Percentiles rank a stretch among this genome's conserved stretches.
Conservation (phyloP, 2,329 filamentous ascomycete species). For the Sarocladium oryzae region DNA sequence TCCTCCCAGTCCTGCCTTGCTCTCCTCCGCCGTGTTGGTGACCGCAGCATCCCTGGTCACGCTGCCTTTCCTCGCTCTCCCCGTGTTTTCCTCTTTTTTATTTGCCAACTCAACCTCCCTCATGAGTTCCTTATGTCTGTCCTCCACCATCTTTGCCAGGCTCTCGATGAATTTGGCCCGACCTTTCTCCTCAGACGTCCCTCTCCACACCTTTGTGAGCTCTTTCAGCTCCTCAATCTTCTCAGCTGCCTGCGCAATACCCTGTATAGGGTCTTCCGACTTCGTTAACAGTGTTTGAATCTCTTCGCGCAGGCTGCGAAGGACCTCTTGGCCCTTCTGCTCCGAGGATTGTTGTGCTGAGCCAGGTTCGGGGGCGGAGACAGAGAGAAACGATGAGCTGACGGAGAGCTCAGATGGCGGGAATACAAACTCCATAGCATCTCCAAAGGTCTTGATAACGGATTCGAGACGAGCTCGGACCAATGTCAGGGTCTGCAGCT, state of each 20-base stretch:
- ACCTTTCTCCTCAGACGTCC: conserved; percentile 91
- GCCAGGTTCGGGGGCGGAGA: conserved; percentile 75
- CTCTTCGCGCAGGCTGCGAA: conserved; percentile 63
- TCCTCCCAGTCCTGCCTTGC: conserved; percentile 36
- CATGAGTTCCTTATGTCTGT: conserved; percentile 51
- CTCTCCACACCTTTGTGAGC: conserved; percentile 79
- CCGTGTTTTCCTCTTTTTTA: conserved; percentile 28
- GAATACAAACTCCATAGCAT: conserved; percentile 92
- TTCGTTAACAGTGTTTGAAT: conserved; percentile 59
- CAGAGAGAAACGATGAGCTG: conserved; percentile 79
- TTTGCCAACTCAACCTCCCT: conserved; percentile 41
- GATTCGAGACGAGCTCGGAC: conserved; percentile 80
- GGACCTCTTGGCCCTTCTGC: conserved; percentile 80
- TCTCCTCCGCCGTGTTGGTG: conserved; percentile 29
- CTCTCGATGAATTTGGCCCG: conserved; percentile 74
- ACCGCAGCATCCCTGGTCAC: conserved; percentile 20
- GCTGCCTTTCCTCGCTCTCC: conserved; percentile 30
- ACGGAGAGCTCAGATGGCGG: conserved; percentile 82
- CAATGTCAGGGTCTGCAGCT: conserved; percentile 74
- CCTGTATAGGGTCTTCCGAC: conserved; percentile 52
- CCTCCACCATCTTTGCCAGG: conserved; percentile 76
- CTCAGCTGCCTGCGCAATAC: conserved; percentile 65
- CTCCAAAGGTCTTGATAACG: conserved; percentile 86
- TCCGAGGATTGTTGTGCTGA: conserved; percentile 62
- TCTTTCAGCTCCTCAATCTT: conserved; percentile 73